Evolutionary conservation across 495 filamentous ascomycete genomes (phyloP).

Genomic region (Penicillium coprophilum): DNA sequence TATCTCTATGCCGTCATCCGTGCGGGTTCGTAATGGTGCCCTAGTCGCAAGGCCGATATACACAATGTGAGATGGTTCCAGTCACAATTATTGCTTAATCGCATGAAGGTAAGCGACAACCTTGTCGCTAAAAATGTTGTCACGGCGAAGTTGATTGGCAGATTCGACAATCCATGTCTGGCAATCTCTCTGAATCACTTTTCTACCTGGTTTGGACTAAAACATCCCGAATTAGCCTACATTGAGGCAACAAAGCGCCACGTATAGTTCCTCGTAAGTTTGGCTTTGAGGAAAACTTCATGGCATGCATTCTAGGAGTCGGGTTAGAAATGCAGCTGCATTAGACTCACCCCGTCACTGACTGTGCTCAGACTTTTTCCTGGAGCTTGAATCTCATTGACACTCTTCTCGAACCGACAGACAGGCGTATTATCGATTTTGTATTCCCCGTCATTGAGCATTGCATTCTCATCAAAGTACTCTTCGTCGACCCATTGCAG

Average conservation of each 20-base stretch:
- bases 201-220: slow-evolving; percentile 8
- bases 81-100: background rate
- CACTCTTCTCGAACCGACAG: slow-evolving; percentile 22
- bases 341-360: slow-evolving; percentile 12
- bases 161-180: slow-evolving; percentile 37
- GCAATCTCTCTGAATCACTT: slow-evolving; percentile 23
- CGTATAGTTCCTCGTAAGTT: background rate
- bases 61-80: background rate
- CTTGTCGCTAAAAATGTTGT: slow-evolving; percentile 17
- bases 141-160: slow-evolving; percentile 21
- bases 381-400: slow-evolving; percentile 13
- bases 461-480: slow-evolving; percentile 22
- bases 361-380: slow-evolving; percentile 14
- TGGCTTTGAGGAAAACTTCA: background rate
- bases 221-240: background rate
- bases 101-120: slow-evolving; percentile 18
- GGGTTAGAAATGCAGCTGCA: background rate
- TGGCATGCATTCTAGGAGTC: background rate
- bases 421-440: slow-evolving; percentile 18
- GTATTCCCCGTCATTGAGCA: slow-evolving; percentile 21
- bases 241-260: background rate
- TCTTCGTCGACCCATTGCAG: slow-evolving; percentile 28
- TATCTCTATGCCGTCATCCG: background rate
- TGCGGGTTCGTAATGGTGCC: background rate
- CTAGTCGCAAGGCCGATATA: background rate